Conservation (phyloP, 441 rosid species). For the Gossypium trilobum region DNA sequence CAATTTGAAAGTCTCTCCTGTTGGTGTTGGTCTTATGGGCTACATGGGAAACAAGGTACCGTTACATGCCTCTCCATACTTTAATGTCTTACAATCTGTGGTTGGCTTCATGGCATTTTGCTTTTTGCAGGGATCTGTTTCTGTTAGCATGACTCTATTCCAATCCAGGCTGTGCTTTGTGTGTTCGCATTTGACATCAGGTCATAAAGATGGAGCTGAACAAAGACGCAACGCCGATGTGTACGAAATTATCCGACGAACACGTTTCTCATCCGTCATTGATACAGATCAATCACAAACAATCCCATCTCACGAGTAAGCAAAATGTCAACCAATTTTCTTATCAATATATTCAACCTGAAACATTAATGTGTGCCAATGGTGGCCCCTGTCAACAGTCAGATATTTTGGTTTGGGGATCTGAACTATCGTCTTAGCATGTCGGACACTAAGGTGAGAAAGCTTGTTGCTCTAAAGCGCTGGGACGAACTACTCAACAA, state of each 20-base stretch:
- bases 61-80: neutral
- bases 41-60: conserved; percentile 98
- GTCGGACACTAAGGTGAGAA: conserved; percentile 67
- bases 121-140: conserved; percentile 86
- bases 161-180: conserved; percentile 93
- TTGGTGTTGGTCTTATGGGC: conserved; percentile 97
- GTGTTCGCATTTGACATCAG: conserved; percentile 93
- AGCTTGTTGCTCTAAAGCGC: conserved; percentile 54
- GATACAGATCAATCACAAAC: conserved; percentile 72
- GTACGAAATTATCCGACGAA: conserved; percentile 68
- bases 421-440: conserved; percentile 79
- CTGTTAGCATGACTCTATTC: conserved; percentile 86
- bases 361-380: neutral
- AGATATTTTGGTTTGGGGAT: conserved; percentile 94
- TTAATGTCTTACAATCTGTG: neutral
- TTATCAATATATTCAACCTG: neutral
- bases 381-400: conserved; percentile 43
- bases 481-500: conserved; percentile 71
- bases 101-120: neutral
- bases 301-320: conserved; percentile 87
- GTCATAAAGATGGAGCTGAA: conserved; percentile 84
- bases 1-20: conserved; percentile 84
- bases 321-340: neutral
- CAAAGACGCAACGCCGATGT: conserved; percentile 89
- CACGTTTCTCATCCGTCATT: conserved; percentile 61